These are phyloP conservation scores for Penicillium atrosanguineum DNA, from an alignment of 495 filamentous ascomycete species.

Conservation along the genomic window DNA sequence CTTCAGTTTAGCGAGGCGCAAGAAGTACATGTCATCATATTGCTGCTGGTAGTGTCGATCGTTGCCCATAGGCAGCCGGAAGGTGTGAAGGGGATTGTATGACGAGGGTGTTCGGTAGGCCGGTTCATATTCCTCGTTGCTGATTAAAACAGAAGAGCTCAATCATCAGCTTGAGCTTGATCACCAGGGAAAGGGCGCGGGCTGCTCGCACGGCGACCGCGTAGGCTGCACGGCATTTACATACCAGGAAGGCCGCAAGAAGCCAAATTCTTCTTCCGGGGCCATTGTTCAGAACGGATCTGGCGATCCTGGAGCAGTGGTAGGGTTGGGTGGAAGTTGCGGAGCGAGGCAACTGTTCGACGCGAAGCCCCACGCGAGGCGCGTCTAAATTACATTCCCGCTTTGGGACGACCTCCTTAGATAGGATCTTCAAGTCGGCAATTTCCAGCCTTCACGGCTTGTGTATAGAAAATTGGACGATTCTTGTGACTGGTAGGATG, in stretches of 20 bases:
- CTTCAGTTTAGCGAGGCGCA: conserved; percentile 85
- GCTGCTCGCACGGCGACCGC: neutral
- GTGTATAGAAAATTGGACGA: no score
- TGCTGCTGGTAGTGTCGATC: conserved; percentile 87
- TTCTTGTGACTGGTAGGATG: neutral
- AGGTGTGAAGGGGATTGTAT: conserved; percentile 76
- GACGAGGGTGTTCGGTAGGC: conserved; percentile 52
- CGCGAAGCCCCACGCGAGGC: conserved; percentile 25
- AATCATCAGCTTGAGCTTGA: conserved; percentile 19
- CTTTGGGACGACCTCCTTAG: conserved; percentile 12
- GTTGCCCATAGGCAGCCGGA: conserved; percentile 63
- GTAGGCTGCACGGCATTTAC: neutral
- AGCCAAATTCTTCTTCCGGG: conserved; percentile 27
- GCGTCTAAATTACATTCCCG: conserved; percentile 32
- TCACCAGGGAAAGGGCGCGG: neutral
- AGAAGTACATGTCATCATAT: conserved; percentile 95
- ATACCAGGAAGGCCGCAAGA: conserved; percentile 39
- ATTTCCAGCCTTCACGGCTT: no score
- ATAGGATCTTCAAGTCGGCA: no score
- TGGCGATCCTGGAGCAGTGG: conserved; percentile 4
- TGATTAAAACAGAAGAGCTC: conserved; percentile 11
- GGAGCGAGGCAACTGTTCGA: conserved; percentile 8
- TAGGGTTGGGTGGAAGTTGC: conserved; percentile 8
- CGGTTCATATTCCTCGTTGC: conserved; percentile 40
- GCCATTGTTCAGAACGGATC: conserved; percentile 24